Evolutionary conservation across 2,329 filamentous ascomycete species (phyloP), one percentile per base, ranked within the genome.

Genomic region (Fusarium sp.): DNA sequence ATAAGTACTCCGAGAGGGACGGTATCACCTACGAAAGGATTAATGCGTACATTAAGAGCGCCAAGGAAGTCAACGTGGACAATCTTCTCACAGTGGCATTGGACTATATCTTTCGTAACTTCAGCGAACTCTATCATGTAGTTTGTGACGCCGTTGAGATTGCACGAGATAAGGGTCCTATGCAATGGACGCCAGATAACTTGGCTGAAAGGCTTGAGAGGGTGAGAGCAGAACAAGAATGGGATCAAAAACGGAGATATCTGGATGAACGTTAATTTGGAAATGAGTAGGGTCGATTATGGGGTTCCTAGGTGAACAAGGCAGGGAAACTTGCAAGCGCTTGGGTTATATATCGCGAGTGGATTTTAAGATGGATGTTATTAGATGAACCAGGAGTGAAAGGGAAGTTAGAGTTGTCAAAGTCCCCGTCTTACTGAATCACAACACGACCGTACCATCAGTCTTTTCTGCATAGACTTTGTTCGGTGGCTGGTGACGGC

Each of bases 61-160:
- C 72, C 12, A 74, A 47, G 41, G 58, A 63, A 53, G 53, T 64
- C 30, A 67, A 65, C 34, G 71, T 72, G 60, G 72, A 69, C n/a
- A 67, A 75, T 24, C 40, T 74, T 30, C 69, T 74, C 22, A 65
- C 66, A 20, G 46, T 63, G 27, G 62, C 69, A 29, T 60, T 75
- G 34, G 70, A 75, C 22, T 74, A 72, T 44, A 64, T 72, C 29
- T 75, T 61, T 58, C 69, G 72, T 11, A 74, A 74, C 29, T 74
- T 74, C 25, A 46, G 61, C 18, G 58, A 61, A 32, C 57, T 71
- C 16, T 74, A 75, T 38, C 52, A 65, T 43, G 44, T 54, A 11
- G 58, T 75, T 44, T 74, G 72, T 49, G 59, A 74, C 24, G 61
- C 62, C 20, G 58, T 74, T 30, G 69, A 75, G 41, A 65, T 41